Evolutionary conservation across 1,284 basidiomycete genomes (phyloP).

Genomic region (Sparassis latifolia): DNA sequence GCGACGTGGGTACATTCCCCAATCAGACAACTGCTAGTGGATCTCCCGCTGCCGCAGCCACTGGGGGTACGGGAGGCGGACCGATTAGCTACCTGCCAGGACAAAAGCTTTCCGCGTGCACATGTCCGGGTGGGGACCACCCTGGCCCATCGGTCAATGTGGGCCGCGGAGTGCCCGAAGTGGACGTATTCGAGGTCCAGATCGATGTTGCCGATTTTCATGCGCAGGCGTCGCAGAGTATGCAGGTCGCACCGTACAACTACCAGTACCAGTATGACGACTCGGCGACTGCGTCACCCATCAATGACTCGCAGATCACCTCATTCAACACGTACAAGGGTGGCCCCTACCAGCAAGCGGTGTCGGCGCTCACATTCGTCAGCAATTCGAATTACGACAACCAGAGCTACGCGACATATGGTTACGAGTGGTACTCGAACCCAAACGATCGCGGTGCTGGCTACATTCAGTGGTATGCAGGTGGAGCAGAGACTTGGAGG

Average conservation of each 20-base stretch:
- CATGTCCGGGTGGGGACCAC: conserved; percentile 53
- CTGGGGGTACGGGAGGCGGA: conserved; percentile 30
- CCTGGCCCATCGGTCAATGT: conserved; percentile 48
- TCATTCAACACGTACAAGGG: conserved; percentile 70
- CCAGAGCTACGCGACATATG: conserved; percentile 51
- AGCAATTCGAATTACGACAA: conserved; percentile 49
- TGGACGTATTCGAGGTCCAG: conserved; percentile 64
- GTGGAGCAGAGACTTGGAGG: conserved; percentile 60
- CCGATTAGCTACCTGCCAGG: conserved; percentile 52
- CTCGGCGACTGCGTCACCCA: conserved; percentile 39
- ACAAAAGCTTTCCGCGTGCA: conserved; percentile 48
- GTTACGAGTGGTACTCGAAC: conserved; percentile 72
- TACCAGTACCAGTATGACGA: conserved; percentile 47
- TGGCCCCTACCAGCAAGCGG: conserved; percentile 73
- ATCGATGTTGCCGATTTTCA: conserved; percentile 22
- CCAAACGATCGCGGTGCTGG: conserved; percentile 52
- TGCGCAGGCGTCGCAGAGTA: conserved; percentile 67
- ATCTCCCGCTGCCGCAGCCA: conserved; percentile 41
- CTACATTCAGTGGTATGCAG: conserved; percentile 70
- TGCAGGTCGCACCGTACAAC: conserved; percentile 78
- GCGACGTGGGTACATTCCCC: conserved; percentile 81
- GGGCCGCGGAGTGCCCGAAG: conserved; percentile 58
- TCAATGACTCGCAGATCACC: conserved; percentile 38
- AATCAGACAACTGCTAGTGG: conserved; percentile 60
- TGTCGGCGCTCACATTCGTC: conserved; percentile 59